phyloP scores from a whole-genome alignment of 1,284 basidiomycete species.

The Lentinus polychrous region DNA sequence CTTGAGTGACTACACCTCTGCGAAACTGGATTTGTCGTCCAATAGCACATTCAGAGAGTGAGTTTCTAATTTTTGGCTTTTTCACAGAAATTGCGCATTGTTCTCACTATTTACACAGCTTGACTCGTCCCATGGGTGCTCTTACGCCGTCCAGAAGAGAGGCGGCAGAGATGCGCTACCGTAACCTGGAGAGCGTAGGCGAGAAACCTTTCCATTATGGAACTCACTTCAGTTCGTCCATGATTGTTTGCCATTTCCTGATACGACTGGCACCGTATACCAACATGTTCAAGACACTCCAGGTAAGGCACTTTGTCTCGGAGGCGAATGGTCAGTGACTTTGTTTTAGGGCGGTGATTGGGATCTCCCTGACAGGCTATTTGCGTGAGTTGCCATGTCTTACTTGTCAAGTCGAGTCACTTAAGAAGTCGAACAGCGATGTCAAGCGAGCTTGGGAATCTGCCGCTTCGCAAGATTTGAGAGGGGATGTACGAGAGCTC shows the following conservation, averaged over 20 bases:
- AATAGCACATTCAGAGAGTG: conserved; percentile 74
- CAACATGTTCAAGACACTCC: conserved; percentile 86
- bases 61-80: conserved; percentile 19
- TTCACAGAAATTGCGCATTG: not conserved
- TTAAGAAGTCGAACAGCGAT: conserved; percentile 38
- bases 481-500: conserved; percentile 92
- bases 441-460: conserved; percentile 78
- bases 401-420: not conserved
- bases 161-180: conserved; percentile 71
- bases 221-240: conserved; percentile 94
- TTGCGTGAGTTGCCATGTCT: conserved; percentile 45
- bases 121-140: conserved; percentile 90
- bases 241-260: conserved; percentile 94
- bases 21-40: conserved; percentile 63
- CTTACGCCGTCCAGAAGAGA: conserved; percentile 69
- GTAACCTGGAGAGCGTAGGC: conserved; percentile 71
- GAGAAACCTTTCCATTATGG: conserved; percentile 91
- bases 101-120: conserved; percentile 30
- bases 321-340: not conserved
- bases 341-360: conserved; percentile 77
- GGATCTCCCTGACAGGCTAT: conserved; percentile 92
- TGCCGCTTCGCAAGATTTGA: conserved; percentile 70
- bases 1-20: conserved; percentile 78
- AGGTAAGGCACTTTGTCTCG: conserved; percentile 33
- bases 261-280: conserved; percentile 89